Base-by-base conservation (phyloP, 2,329 filamentous ascomycete species). In the Monilinia fructicola region DNA sequence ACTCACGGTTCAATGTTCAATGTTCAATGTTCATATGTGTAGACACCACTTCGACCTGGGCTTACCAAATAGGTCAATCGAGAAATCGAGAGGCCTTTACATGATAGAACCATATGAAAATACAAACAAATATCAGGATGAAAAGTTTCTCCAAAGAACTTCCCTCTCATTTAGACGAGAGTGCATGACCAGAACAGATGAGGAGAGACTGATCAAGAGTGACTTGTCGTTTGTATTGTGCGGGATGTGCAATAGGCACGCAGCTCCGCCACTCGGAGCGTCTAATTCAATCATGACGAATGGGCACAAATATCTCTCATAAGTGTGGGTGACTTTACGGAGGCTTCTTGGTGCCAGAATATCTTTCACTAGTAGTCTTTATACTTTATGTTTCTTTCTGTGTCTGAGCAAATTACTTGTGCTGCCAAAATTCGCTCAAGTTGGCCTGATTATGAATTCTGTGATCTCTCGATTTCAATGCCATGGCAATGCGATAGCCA, bases 141-240 rank as follows among this genome's bases (percentile, higher is more conserved):
- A 38, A 46, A 48, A 50, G 56, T 50, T 18, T 60, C 56, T 60
- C 44, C 28, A 35, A 50, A 60, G 28, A 60, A 21, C 56, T 23
- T 35, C 42, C 7, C 35, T 38, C 31, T 23, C 6, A 38, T 50
- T 28, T 59, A 12, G 18, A 59, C 14, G 55, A 58, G 26, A 12
- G 21, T n/a, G 56, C 56, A 59, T n/a, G n/a, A 12, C 9, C 31
- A 4, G 18, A n/a, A 42, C 7, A 42, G 35, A 56, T 23, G 40
- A 35, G 23, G 31, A 7, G 18, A 42, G 18, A 48, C 7, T 46
- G 31, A n/a, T 35, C 7, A 44, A 4, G 40, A 42, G 40, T 42
- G 40, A 18, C 16, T 18, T n/a, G 42, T 46, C 11, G 23, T 59
- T 18, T 48, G 12, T 40, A 48, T 59, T 31, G 55, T 10, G 26